Evolutionary conservation across 1,139 yeast species (phyloP).

Genomic region (Pichia sp.): DNA sequence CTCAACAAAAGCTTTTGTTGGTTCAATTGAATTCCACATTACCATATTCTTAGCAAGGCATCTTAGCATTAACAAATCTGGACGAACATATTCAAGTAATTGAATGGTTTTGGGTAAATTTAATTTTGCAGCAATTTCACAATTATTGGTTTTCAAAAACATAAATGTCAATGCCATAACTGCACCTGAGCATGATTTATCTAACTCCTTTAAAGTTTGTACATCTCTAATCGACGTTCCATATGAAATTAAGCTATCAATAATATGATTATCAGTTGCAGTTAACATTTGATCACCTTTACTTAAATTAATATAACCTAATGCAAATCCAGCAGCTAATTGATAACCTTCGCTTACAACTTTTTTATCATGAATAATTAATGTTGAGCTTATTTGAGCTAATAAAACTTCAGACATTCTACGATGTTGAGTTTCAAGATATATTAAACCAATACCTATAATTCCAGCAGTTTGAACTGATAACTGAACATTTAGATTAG

Average conservation of each 20-base stretch:
- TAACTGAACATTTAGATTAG: constrained; percentile 76
- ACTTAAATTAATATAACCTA: constrained; percentile 84
- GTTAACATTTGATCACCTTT: constrained; percentile 62
- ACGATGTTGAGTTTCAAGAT: constrained; percentile 71
- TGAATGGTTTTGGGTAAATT: constrained; percentile 57
- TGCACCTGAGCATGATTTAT: constrained; percentile 78
- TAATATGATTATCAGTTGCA: constrained; percentile 60
- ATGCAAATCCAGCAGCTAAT: constrained; percentile 79
- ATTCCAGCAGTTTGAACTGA: constrained; percentile 90
- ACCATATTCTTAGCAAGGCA: constrained; percentile 64
- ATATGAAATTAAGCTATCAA: constrained; percentile 56
- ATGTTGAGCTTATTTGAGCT: constrained; percentile 55
- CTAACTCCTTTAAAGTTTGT: constrained; percentile 59
- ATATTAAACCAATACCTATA: constrained; percentile 81
- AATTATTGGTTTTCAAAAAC: constrained; percentile 62
- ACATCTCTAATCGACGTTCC: constrained; percentile 63
- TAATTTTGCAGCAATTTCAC: constrained; percentile 56
- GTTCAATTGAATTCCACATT: constrained; percentile 66
- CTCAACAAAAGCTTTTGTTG: constrained; percentile 54
- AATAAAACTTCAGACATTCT: constrained; percentile 80
- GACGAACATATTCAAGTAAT: constrained; percentile 66
- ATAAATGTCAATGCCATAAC: constrained; percentile 69
- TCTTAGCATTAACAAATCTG: constrained; percentile 69
- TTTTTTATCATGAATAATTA: constrained; percentile 50
- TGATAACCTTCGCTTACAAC: constrained; percentile 76